phyloP scores from a whole-genome alignment of 2,329 filamentous ascomycete genomes.

The Apiospora malaysiana region DNA sequence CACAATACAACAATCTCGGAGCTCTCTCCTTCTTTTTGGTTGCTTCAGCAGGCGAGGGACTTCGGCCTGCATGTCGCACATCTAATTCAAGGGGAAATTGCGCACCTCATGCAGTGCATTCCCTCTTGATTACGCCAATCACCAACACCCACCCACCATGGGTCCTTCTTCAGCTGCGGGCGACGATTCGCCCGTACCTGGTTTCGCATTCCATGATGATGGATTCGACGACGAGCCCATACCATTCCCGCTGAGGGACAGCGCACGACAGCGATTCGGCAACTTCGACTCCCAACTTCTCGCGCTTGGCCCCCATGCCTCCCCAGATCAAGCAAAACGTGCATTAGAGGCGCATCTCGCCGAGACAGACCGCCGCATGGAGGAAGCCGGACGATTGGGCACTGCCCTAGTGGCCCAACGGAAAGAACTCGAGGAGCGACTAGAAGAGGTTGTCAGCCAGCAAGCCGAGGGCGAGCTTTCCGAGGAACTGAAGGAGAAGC shows the following conservation, averaged over 20 bases:
- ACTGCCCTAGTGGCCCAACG: conserved; percentile 87
- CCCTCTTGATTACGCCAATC: conserved; percentile 29
- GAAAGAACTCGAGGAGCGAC: conserved; percentile 78
- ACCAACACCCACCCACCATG: conserved; percentile 40
- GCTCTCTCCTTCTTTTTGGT: neutral
- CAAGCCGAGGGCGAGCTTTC: conserved; percentile 79
- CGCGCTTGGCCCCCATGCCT: conserved; percentile 75
- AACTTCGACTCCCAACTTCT: conserved; percentile 83
- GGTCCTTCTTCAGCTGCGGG: conserved; percentile 46
- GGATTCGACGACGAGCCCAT: conserved; percentile 62
- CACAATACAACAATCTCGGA: neutral
- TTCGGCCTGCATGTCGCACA: conserved; percentile 37
- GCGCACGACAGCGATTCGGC: conserved; percentile 73
- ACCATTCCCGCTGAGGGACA: conserved; percentile 43
- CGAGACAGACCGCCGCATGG: conserved; percentile 89
- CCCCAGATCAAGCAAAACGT: conserved; percentile 84
- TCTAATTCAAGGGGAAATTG: conserved; percentile 36
- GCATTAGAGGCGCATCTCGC: conserved; percentile 89
- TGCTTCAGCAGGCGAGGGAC: conserved; percentile 16
- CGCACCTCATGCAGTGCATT: conserved; percentile 33
- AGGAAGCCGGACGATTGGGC: conserved; percentile 85
- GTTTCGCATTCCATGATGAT: conserved; percentile 48
- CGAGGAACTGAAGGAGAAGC: conserved; percentile 80
- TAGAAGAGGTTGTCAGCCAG: conserved; percentile 83
- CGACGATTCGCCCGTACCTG: conserved; percentile 43